These are phyloP conservation scores for Tuber calosporum DNA, from an alignment of 495 filamentous ascomycete genomes.

Conservation along the genomic window DNA sequence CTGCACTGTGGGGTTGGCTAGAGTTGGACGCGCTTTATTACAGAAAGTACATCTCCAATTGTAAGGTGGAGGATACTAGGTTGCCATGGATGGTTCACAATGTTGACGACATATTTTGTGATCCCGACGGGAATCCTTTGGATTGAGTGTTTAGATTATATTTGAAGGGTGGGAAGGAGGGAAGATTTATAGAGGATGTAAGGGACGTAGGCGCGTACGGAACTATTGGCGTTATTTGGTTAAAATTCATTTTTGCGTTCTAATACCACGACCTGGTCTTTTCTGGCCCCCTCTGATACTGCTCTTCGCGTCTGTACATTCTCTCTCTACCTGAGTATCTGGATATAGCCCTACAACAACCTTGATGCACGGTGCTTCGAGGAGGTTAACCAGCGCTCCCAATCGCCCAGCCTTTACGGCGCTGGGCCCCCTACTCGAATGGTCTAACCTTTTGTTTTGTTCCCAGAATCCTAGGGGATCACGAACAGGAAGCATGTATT, in stretches of 20 bases:
- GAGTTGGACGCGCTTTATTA: slow-evolving; percentile 30
- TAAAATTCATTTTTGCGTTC: background rate
- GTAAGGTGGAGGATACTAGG: background rate
- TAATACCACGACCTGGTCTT: background rate
- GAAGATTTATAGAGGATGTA: background rate
- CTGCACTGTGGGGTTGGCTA: slow-evolving; percentile 24
- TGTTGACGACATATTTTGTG: slow-evolving; percentile 34
- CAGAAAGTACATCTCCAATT: slow-evolving; percentile 22
- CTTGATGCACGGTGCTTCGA: background rate
- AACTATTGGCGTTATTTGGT: background rate
- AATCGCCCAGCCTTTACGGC: background rate
- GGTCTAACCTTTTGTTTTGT: background rate
- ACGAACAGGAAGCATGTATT: background rate
- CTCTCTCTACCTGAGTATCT: background rate
- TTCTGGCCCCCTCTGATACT: background rate
- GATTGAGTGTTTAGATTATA: slow-evolving; percentile 8
- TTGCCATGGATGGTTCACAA: slow-evolving; percentile 9
- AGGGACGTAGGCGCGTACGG: background rate
- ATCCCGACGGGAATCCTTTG: slow-evolving; percentile 22
- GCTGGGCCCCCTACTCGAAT: background rate
- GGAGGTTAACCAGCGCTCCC: background rate
- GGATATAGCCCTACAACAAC: background rate
- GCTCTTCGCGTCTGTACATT: background rate
- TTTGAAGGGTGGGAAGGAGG: background rate
- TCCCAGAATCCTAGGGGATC: background rate